Conservation (phyloP, 257 asterid genomes). For the Nicotiana tabacum region DNA sequence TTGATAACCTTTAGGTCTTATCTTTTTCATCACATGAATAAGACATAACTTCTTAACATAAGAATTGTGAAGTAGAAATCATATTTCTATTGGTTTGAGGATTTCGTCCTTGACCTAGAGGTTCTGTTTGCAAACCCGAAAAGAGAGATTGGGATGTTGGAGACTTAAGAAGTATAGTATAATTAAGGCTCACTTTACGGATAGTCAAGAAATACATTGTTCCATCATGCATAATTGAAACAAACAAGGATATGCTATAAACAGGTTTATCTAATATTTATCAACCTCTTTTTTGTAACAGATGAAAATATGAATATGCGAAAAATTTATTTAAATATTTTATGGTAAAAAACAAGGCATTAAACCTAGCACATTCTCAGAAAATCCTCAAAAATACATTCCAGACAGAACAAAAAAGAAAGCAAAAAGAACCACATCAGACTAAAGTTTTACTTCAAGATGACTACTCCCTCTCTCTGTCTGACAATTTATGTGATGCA, state of each 20-base stretch:
- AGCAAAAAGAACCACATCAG: background rate
- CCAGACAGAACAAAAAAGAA: background rate
- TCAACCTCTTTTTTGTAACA: background rate
- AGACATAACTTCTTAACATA: background rate
- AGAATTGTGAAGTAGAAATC: background rate
- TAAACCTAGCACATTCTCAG: background rate
- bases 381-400: background rate
- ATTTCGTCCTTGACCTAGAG: background rate
- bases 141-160: background rate
- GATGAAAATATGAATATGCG: background rate
- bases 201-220: background rate
- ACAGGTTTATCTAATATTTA: background rate
- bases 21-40: background rate
- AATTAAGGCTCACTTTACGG: background rate
- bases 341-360: background rate
- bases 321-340: background rate
- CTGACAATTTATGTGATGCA: no score
- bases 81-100: background rate
- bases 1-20: background rate
- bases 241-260: background rate
- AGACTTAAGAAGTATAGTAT: background rate
- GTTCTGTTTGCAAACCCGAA: background rate
- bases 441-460: background rate
- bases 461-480: background rate
- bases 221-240: background rate